Evolutionary conservation across 2,329 filamentous ascomycete genomes (phyloP).

Genomic region (Xylariaceae sp.): DNA sequence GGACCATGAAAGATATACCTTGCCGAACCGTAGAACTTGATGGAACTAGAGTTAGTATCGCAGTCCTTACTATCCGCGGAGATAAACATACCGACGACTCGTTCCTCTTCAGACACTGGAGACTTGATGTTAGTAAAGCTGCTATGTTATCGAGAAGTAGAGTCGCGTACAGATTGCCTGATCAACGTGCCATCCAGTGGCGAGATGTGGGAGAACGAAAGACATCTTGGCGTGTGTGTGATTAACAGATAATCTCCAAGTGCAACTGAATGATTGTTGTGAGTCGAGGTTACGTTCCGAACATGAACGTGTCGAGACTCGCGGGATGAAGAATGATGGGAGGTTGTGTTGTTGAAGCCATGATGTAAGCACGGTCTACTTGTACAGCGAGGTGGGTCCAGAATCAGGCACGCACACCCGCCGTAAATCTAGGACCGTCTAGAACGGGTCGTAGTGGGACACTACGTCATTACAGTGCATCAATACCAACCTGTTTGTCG

Average conservation of each 20-base stretch:
- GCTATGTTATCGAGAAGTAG: neutral
- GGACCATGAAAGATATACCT: constrained; percentile 5
- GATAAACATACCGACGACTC: constrained; percentile 54
- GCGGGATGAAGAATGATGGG: neutral
- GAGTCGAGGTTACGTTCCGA: neutral
- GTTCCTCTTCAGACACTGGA: constrained; percentile 69
- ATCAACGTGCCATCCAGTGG: constrained; percentile 95
- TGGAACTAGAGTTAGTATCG: neutral
- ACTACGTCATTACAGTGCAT: neutral
- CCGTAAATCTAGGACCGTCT: neutral
- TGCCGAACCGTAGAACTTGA: constrained; percentile 16
- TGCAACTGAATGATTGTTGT: neutral
- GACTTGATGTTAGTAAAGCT: constrained; percentile 5
- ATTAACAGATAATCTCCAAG: neutral
- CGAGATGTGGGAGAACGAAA: constrained; percentile 85
- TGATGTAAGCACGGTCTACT: neutral
- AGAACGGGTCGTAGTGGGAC: neutral
- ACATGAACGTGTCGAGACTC: neutral
- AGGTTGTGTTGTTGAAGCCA: neutral
- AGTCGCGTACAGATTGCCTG: constrained; percentile 64
- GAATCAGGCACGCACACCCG: too few relatives aligned
- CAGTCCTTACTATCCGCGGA: neutral
- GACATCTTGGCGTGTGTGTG: constrained; percentile 47
- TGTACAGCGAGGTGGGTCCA: neutral
- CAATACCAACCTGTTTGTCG: neutral